Conservation (phyloP, 1,139 yeast genomes). For the Citeromyces siamensis region DNA sequence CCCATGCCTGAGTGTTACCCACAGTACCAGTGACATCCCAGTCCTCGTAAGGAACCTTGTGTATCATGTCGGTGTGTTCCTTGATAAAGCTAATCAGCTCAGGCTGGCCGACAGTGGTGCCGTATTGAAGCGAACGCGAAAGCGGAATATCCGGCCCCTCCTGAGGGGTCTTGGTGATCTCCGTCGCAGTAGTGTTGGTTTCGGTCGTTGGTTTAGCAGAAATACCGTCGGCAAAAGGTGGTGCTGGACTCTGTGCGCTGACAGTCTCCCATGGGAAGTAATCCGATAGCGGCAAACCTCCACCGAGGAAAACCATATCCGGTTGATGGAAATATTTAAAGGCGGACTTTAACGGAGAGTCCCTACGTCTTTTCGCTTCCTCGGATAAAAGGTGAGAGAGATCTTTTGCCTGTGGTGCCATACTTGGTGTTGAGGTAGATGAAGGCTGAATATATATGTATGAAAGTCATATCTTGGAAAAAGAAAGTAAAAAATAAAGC, state of each 20-base stretch:
- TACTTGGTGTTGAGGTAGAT: neutral
- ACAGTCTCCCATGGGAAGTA: slow-evolving; percentile 85
- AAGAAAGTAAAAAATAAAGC: too few species aligned
- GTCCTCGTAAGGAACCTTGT: slow-evolving; percentile 39
- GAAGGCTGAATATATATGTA: too few species aligned
- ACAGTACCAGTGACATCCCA: slow-evolving; percentile 56
- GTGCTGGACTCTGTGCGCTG: slow-evolving; percentile 56
- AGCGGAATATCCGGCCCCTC: slow-evolving; percentile 55
- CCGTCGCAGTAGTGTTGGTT: slow-evolving; percentile 27
- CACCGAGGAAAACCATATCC: slow-evolving; percentile 79
- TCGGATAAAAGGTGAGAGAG: slow-evolving; percentile 62
- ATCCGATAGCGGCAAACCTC: slow-evolving; percentile 86
- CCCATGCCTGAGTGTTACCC: slow-evolving; percentile 90
- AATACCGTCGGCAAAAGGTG: slow-evolving; percentile 69
- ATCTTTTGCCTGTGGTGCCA: slow-evolving; percentile 39
- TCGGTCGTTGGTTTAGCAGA: slow-evolving; percentile 50
- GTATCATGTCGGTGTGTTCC: slow-evolving; percentile 70
- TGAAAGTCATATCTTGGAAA: too few species aligned
- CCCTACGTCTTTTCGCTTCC: slow-evolving; percentile 67
- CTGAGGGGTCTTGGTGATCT: slow-evolving; percentile 29
- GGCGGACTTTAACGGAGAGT: slow-evolving; percentile 76
- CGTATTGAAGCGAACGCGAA: slow-evolving; percentile 84
- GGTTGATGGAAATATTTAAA: slow-evolving; percentile 68
- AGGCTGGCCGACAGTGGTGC: slow-evolving; percentile 68
- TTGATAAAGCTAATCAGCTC: slow-evolving; percentile 54